Base-by-base conservation (phyloP, 495 filamentous ascomycete species). In the Wilcoxina mikolae region DNA sequence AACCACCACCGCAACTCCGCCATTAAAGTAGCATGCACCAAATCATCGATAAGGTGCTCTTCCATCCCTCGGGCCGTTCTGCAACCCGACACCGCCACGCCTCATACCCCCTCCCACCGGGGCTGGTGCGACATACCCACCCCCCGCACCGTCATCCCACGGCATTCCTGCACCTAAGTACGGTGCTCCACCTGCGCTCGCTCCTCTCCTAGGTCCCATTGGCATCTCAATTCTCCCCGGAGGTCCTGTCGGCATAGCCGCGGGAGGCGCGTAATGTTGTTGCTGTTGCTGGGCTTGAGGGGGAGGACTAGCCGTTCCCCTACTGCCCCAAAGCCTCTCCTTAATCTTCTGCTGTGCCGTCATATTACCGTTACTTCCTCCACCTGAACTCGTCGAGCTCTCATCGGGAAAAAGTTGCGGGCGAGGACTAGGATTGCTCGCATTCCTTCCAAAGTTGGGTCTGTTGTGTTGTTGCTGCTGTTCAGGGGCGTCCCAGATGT, bases 401-500 rank as follows among this genome's bases (percentile, higher is more conserved):
- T 60, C 60, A 58, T 63, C 52, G 65, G 57, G 59, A 69, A 60
- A 64, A 28, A 63, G 3, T 11, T 50, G 23, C 17, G 51, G 56
- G 17, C 48, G 47, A 35, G 12, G 43, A 15, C 4, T 22, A 11
- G 49, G 17, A 41, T 5, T 63, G 54, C 71, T 55, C 71, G 71
- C 56, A 81, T 69, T 52, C 27, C 49, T 33, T n/a, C 56, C 85
- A 66, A 67, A 78, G 76, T 55, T 71, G 58, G 53, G 77, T 74
- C 56, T 79, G 68, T 29, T 75, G 62, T 53, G 73, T 65, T 54
- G 73, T 66, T 60, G 70, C 55, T 39, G 72, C 50, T 57, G 69
- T 47, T 45, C 69, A 69, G 52, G 78, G 69, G 56, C 81, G 57
- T 89, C 88, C 90, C 90, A 96, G 23, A 95, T 73, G 68, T 88